Conservation (phyloP, 306 rosid genomes). For the Heteromeles arbutifolia region DNA sequence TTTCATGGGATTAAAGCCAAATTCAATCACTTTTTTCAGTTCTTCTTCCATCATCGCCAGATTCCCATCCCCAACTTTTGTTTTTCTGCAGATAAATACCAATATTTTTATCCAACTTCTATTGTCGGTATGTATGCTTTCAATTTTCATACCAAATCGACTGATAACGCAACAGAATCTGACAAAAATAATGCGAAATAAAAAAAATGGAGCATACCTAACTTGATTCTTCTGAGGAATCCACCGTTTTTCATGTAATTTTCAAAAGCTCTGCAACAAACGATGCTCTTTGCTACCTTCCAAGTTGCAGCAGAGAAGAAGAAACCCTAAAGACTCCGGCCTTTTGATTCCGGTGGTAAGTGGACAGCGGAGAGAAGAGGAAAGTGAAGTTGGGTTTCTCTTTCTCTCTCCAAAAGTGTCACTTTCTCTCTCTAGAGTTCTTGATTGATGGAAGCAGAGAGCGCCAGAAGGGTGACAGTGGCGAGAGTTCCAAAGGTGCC, state of each 20-base stretch:
- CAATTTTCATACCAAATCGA: slow-evolving; percentile 7
- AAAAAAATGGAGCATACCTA: slow-evolving; percentile 40
- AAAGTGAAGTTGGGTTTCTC: slow-evolving; percentile 29
- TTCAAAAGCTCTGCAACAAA: slow-evolving; percentile 1
- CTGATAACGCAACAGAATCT: slow-evolving; percentile 6
- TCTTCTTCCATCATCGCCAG: slow-evolving; percentile 6
- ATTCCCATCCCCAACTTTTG: background rate
- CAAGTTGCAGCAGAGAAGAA: background rate
- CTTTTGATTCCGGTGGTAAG: slow-evolving; percentile 1
- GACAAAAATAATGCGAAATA: background rate
- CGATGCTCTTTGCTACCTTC: background rate
- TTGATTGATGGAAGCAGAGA: slow-evolving; percentile 32
- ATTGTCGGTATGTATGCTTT: slow-evolving; percentile 7
- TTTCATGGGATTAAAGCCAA: slow-evolving; percentile 16
- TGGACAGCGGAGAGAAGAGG: slow-evolving; percentile 7
- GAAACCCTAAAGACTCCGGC: slow-evolving; percentile 31
- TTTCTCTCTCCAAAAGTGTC: slow-evolving; percentile 1
- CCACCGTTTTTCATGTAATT: slow-evolving; percentile 8
- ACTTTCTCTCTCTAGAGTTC: slow-evolving; percentile 11
- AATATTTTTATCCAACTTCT: background rate
- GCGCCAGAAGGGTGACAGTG: slow-evolving; percentile 32
- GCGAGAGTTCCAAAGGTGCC: slow-evolving; percentile 36
- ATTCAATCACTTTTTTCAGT: background rate
- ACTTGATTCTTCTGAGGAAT: slow-evolving; percentile 25
- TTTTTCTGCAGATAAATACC: background rate